phyloP scores from a whole-genome alignment of 108 stramenopile species.

The Pseudonitzschia multiseries region DNA sequence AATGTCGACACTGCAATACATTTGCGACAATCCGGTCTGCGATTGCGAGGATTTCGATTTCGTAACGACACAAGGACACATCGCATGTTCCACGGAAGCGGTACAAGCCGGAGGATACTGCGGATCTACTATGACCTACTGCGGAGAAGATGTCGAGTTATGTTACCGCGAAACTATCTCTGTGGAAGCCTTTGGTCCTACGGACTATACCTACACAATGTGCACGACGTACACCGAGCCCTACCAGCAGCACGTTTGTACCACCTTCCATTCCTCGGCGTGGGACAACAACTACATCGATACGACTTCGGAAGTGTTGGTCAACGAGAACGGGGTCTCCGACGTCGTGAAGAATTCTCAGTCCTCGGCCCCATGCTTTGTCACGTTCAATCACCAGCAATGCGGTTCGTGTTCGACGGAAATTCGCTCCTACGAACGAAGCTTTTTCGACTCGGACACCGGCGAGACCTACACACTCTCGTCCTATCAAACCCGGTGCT shows the following conservation, averaged over 20 bases:
- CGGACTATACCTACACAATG: not conserved
- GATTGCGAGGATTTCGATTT: conserved; percentile 11
- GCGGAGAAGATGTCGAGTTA: conserved; percentile 3
- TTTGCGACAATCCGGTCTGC: not conserved
- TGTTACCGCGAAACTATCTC: not conserved
- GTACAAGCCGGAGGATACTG: not conserved
- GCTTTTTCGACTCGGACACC: not conserved
- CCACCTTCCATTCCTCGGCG: not conserved
- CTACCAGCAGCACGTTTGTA: conserved; percentile 9
- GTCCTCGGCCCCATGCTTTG: not conserved
- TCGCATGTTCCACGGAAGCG: not conserved
- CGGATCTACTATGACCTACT: not conserved
- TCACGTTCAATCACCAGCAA: not conserved
- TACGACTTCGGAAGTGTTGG: not conserved
- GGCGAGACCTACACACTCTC: not conserved
- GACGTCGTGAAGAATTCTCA: not conserved
- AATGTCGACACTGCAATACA: not conserved
- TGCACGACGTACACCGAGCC: not conserved
- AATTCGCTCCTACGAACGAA: not conserved
- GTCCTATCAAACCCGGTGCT: not conserved
- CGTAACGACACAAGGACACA: not conserved
- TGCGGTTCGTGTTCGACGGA: conserved; percentile 3
- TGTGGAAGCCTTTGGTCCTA: not conserved
- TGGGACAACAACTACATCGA: not conserved
- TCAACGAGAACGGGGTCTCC: not conserved